phyloP scores from a whole-genome alignment of 2,329 filamentous ascomycete genomes.

The Fusarium tjaetaba region DNA sequence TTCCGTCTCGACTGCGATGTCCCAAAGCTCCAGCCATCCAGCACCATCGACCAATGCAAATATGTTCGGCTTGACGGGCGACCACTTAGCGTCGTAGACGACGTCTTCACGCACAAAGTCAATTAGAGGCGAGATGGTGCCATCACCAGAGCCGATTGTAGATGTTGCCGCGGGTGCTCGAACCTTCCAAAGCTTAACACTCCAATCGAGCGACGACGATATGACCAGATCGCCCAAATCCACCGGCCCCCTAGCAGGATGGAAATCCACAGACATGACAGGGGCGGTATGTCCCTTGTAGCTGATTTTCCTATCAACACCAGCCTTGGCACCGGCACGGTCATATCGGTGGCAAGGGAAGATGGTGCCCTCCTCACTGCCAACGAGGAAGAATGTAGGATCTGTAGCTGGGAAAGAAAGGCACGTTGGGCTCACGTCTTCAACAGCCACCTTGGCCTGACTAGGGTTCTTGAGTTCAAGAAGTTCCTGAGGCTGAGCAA shows the following conservation, averaged over 20 bases:
- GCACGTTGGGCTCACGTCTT: conserved; percentile 93
- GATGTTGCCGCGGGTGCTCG: conserved; percentile 80
- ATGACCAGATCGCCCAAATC: conserved; percentile 95
- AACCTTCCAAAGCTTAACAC: conserved; percentile 95
- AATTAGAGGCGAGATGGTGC: conserved; percentile 76
- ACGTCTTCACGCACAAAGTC: conserved; percentile 95
- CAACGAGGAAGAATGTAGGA: conserved; percentile 96
- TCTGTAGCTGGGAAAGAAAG: conserved; percentile 95
- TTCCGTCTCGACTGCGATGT: conserved; percentile 90
- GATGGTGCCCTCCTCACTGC: conserved; percentile 95
- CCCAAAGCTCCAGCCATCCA: conserved; percentile 93
- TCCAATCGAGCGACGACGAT: conserved; percentile 95
- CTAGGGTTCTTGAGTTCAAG: conserved; percentile 87
- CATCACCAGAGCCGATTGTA: conserved; percentile 63
- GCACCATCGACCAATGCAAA: conserved; percentile 95
- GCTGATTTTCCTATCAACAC: conserved; percentile 86
- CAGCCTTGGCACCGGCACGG: conserved; percentile 94
- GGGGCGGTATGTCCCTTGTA: conserved; percentile 93
- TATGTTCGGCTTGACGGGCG: conserved; percentile 90
- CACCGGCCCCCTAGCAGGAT: conserved; percentile 89
- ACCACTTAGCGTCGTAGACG: conserved; percentile 97
- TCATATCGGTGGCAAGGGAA: conserved; percentile 98
- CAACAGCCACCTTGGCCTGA: conserved; percentile 79
- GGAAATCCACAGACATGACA: conserved; percentile 96
- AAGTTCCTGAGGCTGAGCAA: conserved; percentile 94